Evolutionary conservation across 2,329 filamentous ascomycete genomes (phyloP), one percentile per base, ranked within the genome.

Genomic region (Cercospora janseana): DNA sequence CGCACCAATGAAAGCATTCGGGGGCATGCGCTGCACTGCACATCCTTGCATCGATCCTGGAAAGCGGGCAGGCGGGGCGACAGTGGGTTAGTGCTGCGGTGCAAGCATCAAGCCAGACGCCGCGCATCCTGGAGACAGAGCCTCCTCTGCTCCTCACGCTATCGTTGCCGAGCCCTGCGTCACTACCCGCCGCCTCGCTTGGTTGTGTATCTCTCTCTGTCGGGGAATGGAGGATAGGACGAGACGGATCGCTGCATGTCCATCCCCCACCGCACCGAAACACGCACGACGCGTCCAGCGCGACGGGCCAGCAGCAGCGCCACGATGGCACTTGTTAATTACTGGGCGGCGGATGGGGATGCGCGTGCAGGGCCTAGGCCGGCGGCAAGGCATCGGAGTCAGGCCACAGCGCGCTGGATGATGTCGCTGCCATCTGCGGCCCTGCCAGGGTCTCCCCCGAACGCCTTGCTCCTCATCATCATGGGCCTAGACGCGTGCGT

Each of bases 321-420:
- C 42, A 45, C 42, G 12, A 29, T 45, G 41, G 24, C 41, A 31
- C n/a, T n/a, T n/a, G n/a, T n/a, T n/a, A n/a, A n/a, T n/a, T n/a
- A n/a, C 41, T 23, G 13, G 10, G 27, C 41, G 41, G 27, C 41
- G 34, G n/a, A 16, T 32, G 35, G 42, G 18, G 23, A 28, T 20
- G 15, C 6, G 16, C 18, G 18, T 35, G 9, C 27, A 23, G 43
- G 29, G 43, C 12, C 43, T 46, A 23, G 29, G 15, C 43, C 43
- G 26, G 43, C 27, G 20, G 26, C 16, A 34, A 29, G 28, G 12
- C 2, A 20, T 23, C 29, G 43, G 29, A 37, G 29, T 46, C 29
- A 37, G 21, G 20, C 29, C 31, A 46, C 43, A 26, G 18, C 10
- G 15, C 9, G 21, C 20, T 24, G 18, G 27, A 27, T 35, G 43